A percentile compares a stretch with the other conserved stretches of the same genome.
Conservation (phyloP, 352 stramenopile genomes). For the Stephanocyclus meneghinianus region DNA sequence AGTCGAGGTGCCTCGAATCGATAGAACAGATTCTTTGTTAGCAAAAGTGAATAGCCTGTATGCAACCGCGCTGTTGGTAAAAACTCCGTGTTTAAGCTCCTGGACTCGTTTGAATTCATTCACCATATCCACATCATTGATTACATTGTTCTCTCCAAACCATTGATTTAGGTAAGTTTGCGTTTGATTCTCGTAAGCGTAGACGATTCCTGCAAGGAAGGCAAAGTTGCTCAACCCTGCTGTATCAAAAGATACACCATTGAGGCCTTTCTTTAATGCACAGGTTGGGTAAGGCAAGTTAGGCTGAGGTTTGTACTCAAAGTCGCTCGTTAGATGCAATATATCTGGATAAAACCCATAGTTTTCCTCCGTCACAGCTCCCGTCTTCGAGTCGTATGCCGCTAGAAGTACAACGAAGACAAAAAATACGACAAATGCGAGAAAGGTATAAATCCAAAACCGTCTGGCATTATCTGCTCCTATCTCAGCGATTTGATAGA, state of each 20-base stretch:
- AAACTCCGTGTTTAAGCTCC: conserved; percentile 5
- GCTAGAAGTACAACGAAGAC: conserved; percentile 34
- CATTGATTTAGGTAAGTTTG: conserved; percentile 54
- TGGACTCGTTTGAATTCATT: conserved; percentile 42
- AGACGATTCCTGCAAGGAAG: conserved; percentile 66
- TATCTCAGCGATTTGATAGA: conserved; percentile 49
- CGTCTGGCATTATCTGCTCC: conserved; percentile 31
- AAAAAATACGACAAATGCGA: conserved; percentile 50
- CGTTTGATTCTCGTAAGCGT: conserved; percentile 35
- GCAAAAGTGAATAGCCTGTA: conserved; percentile 76
- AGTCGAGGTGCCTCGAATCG: conserved; percentile 18
- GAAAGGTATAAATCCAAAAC: conserved; percentile 41
- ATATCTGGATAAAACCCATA: conserved; percentile 21
- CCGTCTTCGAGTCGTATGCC: conserved; percentile 4
- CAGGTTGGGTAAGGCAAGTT: conserved; percentile 74
- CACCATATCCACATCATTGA: conserved; percentile 45
- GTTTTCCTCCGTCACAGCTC: conserved; percentile 13
- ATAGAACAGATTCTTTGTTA: not conserved
- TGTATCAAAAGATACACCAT: conserved; percentile 19
- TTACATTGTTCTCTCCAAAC: conserved; percentile 57
- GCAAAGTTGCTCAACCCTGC: conserved; percentile 56
- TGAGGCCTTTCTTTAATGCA: conserved; percentile 46
- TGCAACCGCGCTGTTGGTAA: conserved; percentile 40
- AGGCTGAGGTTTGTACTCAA: conserved; percentile 41
- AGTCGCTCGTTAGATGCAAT: conserved; percentile 33